Conservation (phyloP, 2,329 filamentous ascomycete species). For the Ceratocystiopsis sp. region DNA sequence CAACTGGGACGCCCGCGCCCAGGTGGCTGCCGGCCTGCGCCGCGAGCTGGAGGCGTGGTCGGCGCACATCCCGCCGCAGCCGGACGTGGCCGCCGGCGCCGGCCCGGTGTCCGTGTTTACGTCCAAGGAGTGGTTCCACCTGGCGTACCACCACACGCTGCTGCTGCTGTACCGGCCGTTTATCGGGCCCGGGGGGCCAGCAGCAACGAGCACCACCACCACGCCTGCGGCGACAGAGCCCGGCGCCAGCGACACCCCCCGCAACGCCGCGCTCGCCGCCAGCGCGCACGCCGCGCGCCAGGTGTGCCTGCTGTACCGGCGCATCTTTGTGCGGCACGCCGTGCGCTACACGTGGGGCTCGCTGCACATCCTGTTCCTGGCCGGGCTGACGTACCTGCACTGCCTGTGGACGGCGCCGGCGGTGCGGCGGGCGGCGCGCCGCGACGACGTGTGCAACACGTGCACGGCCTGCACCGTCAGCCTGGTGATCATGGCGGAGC, state of each 20-base stretch:
- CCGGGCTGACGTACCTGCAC: slow-evolving; percentile 18
- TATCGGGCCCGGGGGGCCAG: neutral
- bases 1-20: no score
- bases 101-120: slow-evolving; percentile 16
- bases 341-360: slow-evolving; percentile 17
- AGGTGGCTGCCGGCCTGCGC: slow-evolving; percentile 3
- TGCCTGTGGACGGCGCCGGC: slow-evolving; percentile 13
- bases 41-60: slow-evolving; percentile 13
- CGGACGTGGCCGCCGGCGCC: neutral
- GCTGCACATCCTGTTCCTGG: slow-evolving; percentile 18
- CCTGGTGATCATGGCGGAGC: slow-evolving; percentile 17
- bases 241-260: no score
- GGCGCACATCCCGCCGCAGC: neutral
- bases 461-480: slow-evolving; percentile 19
- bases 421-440: slow-evolving; percentile 5
- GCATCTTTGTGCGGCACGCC: slow-evolving; percentile 15
- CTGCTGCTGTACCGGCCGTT: slow-evolving; percentile 18
- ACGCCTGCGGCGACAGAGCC: no score
- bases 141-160: slow-evolving; percentile 22
- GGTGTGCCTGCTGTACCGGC: slow-evolving; percentile 17
- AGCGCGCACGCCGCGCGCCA: slow-evolving; percentile 11
- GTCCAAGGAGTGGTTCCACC: slow-evolving; percentile 19
- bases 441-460: slow-evolving; percentile 13
- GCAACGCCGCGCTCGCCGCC: no score
- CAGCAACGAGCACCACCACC: no score